phyloP scores from a whole-genome alignment of 345 rosid species.

The Euclidium syriacum region DNA sequence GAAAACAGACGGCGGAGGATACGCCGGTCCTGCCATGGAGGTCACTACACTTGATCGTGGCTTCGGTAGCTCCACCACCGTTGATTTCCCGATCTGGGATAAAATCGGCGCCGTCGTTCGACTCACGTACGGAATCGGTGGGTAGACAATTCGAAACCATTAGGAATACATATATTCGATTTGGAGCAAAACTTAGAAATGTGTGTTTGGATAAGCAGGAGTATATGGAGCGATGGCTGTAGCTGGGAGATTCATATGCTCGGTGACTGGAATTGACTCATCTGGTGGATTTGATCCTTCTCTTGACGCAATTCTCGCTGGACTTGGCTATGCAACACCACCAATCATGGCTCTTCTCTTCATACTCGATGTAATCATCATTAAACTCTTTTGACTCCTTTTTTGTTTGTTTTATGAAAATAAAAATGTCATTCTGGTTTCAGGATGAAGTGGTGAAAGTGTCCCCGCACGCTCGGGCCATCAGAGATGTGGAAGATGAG shows the following conservation, averaged over 20 bases:
- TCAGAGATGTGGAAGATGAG: constrained; percentile 97
- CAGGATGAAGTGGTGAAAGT: constrained; percentile 97
- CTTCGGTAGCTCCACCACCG: constrained; percentile 44
- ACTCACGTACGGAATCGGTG: constrained; percentile 91
- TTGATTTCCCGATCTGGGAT: constrained; percentile 83
- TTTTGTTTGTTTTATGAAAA: not conserved
- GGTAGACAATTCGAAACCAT: not conserved
- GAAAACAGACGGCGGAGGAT: constrained; percentile 40
- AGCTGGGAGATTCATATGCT: constrained; percentile 85
- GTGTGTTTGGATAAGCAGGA: constrained; percentile 36
- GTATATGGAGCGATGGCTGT: constrained; percentile 91
- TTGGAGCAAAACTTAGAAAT: not conserved
- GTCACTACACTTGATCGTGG: constrained; percentile 66
- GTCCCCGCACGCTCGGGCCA: constrained; percentile 95
- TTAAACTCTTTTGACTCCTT: not conserved
- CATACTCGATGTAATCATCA: constrained; percentile 64
- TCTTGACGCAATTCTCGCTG: constrained; percentile 64
- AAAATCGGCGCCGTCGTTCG: constrained; percentile 84
- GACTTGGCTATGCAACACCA: constrained; percentile 91
- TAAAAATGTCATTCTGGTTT: no score
- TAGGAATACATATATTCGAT: no score
- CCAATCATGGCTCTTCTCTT: constrained; percentile 96
- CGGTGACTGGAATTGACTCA: constrained; percentile 76
- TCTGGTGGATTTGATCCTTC: constrained; percentile 78
- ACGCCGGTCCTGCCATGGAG: constrained; percentile 58